Base-by-base conservation (phyloP, 352 stramenopile species). In the Pythium insidiosum region DNA sequence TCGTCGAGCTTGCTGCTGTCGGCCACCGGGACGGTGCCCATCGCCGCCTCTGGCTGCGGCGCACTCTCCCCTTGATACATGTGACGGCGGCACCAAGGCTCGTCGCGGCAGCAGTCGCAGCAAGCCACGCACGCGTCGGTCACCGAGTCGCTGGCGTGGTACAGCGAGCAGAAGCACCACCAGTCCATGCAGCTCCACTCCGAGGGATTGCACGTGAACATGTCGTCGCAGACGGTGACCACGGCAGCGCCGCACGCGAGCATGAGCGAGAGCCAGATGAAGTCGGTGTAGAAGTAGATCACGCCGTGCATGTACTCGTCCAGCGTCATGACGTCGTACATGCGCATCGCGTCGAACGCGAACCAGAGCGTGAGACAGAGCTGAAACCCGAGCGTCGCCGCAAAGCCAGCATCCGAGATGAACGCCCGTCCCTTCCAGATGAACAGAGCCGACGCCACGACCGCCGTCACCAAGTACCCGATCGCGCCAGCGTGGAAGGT, bases 221-320 rank as follows among this genome's bases (percentile, higher is more conserved):
- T 30, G 9, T 7, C 23, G 18, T 37, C 24, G 39, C 29, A 43
- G 22, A 36, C 38, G 28, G 15, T 33, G 28, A 33, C 28, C 9
- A 15, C 15, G 28, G 9, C 28, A 15, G 15, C 28, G 28, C 9
- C 28, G 18, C 38, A 7, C 11, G 41, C 30, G 18, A 50, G 37
- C 6, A 57, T 13, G 19, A 45, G 5, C 13, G 16, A 7, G 16
- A 63, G 35, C 30, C 55, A 20, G 26, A 55, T 24, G n/a, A 69
- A 41, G 42, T 69, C 50, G 13, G 56, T 58, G 53, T 82, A 74
- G 37, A 94, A 88, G 61, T 77, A 88, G 38, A 59, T 48, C 12
- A 59, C 51, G 18, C 51, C 51, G 33, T 31, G 30, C 51, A 59
- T 59, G 44, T 59, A 66, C 52, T 61, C 52, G 44, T 62, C 57